Conservation (phyloP, 192 early-diverging fungal species). For the Coemansia sp. region DNA sequence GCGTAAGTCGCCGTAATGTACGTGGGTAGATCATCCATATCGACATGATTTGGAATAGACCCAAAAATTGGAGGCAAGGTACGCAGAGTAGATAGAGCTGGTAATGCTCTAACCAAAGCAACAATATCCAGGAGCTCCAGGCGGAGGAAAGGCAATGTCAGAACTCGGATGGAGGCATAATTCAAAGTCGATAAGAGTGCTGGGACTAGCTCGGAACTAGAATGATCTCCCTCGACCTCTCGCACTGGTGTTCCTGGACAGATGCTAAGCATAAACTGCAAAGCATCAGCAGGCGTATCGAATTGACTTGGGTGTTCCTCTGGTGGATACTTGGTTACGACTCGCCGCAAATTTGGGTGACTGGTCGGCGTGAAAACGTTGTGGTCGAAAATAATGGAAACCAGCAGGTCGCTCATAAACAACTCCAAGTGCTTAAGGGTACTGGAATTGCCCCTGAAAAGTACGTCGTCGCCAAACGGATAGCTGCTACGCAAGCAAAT, state of each 20-base stretch:
- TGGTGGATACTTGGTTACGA: background rate
- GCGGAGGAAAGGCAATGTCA: background rate
- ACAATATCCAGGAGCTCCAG: background rate
- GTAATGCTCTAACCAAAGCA: background rate
- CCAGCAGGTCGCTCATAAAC: background rate
- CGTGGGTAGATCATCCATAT: background rate
- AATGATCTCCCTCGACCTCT: background rate
- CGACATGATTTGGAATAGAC: background rate
- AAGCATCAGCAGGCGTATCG: background rate
- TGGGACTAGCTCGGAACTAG: background rate
- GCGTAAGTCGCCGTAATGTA: background rate
- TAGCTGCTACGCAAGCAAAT: background rate
- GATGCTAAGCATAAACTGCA: conserved; percentile 4
- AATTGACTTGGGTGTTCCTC: background rate
- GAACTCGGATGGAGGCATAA: background rate
- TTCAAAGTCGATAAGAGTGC: background rate
- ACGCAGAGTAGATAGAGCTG: background rate
- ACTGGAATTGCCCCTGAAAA: conserved; percentile 7
- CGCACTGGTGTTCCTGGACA: background rate
- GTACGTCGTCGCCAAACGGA: conserved; percentile 12
- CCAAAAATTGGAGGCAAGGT: background rate
- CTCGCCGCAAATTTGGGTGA: background rate
- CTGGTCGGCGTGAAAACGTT: background rate
- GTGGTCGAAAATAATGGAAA: background rate
- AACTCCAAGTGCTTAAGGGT: conserved; percentile 1